Percentiles rank a stretch among this genome's conserved stretches.
Conservation (phyloP, 768 basidiomycete genomes). For the Sporobolomyces phaffii region DNA sequence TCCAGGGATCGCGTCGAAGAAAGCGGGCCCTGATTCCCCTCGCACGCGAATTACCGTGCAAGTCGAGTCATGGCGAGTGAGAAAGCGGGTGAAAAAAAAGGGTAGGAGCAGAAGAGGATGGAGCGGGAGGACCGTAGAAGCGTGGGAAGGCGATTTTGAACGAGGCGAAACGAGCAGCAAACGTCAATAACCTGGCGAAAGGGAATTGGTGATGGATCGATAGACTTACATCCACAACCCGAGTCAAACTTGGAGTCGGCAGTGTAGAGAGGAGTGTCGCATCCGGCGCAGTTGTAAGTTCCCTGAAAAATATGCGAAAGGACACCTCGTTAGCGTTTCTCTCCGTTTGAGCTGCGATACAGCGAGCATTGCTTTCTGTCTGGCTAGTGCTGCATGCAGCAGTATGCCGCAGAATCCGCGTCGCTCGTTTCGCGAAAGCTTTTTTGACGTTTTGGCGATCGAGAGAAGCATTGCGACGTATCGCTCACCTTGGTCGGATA, state of each 20-base stretch:
- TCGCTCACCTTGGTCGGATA: constrained; percentile 34
- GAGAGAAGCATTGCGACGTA: no score
- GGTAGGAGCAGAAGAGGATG: no score
- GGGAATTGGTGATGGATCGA: background rate
- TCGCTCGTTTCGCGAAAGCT: no score
- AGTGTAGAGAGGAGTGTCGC: constrained; percentile 40
- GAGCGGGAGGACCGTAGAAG: no score
- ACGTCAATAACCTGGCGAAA: background rate
- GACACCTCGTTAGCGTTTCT: no score
- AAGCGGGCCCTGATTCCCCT: constrained; percentile 43
- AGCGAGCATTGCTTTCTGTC: no score
- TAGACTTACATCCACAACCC: constrained; percentile 39
- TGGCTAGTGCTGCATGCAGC: no score
- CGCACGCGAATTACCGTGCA: background rate
- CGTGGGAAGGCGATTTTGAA: no score
- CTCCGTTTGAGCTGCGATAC: background rate
- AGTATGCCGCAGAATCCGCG: no score
- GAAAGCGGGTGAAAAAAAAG: background rate
- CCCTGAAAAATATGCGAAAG: background rate
- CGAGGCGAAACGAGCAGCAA: background rate
- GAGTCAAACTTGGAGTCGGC: constrained; percentile 42
- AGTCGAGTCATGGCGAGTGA: background rate
- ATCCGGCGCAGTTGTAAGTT: constrained; percentile 40
- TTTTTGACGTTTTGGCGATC: no score
- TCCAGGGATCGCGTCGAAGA: constrained; percentile 42